Base-by-base conservation (phyloP, 2,329 filamentous ascomycete species). In the Beauveria medogensis region DNA sequence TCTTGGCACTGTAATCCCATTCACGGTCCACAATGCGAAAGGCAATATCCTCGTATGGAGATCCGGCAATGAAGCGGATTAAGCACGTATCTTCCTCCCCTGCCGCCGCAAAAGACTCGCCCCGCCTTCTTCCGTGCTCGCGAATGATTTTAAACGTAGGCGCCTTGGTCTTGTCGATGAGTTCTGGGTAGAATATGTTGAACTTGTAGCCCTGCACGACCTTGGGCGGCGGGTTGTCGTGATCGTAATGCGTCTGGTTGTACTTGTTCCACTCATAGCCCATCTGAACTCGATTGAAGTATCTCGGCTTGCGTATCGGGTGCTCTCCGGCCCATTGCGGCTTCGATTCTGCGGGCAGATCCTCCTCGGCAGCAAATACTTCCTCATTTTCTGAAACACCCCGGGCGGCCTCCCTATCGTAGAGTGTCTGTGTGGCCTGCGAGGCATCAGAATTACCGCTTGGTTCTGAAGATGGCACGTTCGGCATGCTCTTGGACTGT, bases 261-360 rank as follows among this genome's bases (percentile, higher is more conserved):
- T 99, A 99, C 75, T 99, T 99, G 80, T 99, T 99, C 94, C 94
- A 99, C 74, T 99, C 94, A 74, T 97, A 99, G 58, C 94, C 94
- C 90, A 97, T 97, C 74, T 96, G 92, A 52, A 97, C 92, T 46
- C 94, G 88, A 72, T 97, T 97, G 82, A 99, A 99, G 76, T 97
- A 97, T 63, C 89, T 86, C 14, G 94, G 94, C 75, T 97, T 99
- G 64, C 94, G 85, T 8, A 93, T 92, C 44, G 89, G 85, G 73
- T 96, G 89, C 74, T 93, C 92, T 70, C 86, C 85, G 6, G 88
- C 87, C 92, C 92, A 96, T 65, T 87, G 83, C 4, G 91, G 88
- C 65, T 85, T 85, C 3, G 82, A 77, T n/a, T 65, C 63, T 18
- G 65, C 65, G 37, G 81, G 77, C 28, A 96, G 86, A 46, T 87